Evolutionary conservation across 2,329 filamentous ascomycete genomes (phyloP).

Genomic region (Coccinonectria pachysandricola): DNA sequence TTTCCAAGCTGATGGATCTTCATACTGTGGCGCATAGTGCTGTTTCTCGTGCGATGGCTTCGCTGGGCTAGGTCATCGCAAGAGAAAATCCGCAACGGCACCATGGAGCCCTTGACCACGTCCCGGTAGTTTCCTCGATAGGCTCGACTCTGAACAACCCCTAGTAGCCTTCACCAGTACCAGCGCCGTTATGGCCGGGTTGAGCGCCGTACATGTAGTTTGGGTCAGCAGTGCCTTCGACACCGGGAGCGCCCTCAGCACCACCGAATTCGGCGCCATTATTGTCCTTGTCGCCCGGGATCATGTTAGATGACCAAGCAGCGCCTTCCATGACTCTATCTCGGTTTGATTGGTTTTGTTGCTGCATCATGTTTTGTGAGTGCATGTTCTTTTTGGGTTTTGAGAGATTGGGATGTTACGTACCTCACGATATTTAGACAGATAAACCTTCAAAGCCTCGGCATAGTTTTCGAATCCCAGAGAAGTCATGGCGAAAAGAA

Average conservation of each 20-base stretch:
- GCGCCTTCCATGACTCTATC: constrained; percentile 27
- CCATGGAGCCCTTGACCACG: too few species aligned
- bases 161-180: constrained; percentile 41
- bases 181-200: constrained; percentile 48
- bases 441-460: constrained; percentile 94
- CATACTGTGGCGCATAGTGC: too few species aligned
- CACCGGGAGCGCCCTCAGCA: constrained; percentile 28
- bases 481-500: constrained; percentile 97
- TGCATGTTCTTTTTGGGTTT: too few species aligned
- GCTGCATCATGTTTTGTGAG: too few species aligned
- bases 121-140: too few species aligned
- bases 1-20: too few species aligned
- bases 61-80: too few species aligned
- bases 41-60: too few species aligned
- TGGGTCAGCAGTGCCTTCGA: constrained; percentile 31
- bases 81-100: too few species aligned
- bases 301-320: constrained; percentile 22
- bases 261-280: constrained; percentile 29
- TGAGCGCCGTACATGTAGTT: constrained; percentile 46
- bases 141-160: too few species aligned
- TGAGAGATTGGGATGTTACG: too few species aligned
- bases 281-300: constrained; percentile 24
- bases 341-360: constrained; percentile 32
- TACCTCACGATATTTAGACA: constrained; percentile 96
- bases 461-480: constrained; percentile 98